phyloP scores from a whole-genome alignment of 2,329 filamentous ascomycete species.

The Alternaria triticimaculans region DNA sequence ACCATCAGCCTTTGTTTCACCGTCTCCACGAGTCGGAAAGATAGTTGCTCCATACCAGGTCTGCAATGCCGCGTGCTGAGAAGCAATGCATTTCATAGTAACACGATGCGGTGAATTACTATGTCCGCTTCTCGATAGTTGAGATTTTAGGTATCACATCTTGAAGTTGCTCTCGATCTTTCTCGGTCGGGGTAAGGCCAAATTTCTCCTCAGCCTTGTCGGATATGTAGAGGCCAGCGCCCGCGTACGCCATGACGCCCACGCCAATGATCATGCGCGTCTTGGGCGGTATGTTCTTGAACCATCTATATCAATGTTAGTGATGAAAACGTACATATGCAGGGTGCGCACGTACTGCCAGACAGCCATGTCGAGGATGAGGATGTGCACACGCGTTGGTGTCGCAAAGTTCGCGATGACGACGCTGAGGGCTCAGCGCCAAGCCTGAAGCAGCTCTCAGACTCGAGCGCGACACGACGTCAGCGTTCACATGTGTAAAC shows the following conservation, averaged over 20 bases:
- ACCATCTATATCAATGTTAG: constrained; percentile 51
- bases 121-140: constrained; percentile 26
- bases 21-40: too few relatives aligned
- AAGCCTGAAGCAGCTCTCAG: background rate
- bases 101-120: fast-evolving
- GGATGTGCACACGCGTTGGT: background rate
- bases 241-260: constrained; percentile 78
- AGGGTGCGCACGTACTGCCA: constrained; percentile 41
- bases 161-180: constrained; percentile 73
- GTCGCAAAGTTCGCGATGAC: constrained; percentile 8
- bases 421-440: constrained; percentile 6
- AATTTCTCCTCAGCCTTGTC: constrained; percentile 76
- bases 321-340: background rate
- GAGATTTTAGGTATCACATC: constrained; percentile 67
- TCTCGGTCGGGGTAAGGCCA: constrained; percentile 73
- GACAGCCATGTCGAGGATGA: constrained; percentile 37
- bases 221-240: constrained; percentile 73
- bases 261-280: constrained; percentile 75
- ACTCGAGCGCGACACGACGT: background rate
- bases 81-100: too few relatives aligned
- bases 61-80: too few relatives aligned
- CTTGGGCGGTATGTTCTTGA: constrained; percentile 72
- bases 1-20: too few relatives aligned
- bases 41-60: too few relatives aligned
- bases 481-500: background rate